A percentile compares a stretch with the other conserved stretches of the same genome.
These are phyloP conservation scores for Epichloe festucae DNA, from an alignment of 2,329 filamentous ascomycete genomes.

Conservation along the genomic window DNA sequence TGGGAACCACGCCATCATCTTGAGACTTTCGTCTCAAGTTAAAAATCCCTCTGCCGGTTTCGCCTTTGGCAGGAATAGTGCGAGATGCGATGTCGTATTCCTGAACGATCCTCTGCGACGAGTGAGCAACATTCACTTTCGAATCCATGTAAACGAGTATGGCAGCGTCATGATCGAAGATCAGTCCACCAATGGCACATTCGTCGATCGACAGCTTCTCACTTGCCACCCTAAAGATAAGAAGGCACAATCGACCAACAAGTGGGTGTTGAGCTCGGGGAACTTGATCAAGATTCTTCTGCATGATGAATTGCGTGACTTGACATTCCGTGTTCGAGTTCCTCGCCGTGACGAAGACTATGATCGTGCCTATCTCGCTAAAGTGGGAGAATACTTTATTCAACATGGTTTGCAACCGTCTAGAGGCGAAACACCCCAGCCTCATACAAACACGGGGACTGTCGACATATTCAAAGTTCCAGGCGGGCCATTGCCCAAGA, in stretches of 20 bases:
- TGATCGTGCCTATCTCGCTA: constrained; percentile 51
- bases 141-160: constrained; percentile 79
- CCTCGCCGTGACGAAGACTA: constrained; percentile 59
- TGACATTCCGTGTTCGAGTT: constrained; percentile 76
- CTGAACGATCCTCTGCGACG: constrained; percentile 53
- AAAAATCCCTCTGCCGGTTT: constrained; percentile 63
- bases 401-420: constrained; percentile 26
- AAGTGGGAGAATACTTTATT: constrained; percentile 54
- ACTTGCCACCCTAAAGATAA: constrained; percentile 24
- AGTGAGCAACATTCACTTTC: constrained; percentile 91
- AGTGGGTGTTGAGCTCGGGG: constrained; percentile 56
- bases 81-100: constrained; percentile 60
- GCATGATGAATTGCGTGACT: constrained; percentile 38
- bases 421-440: constrained; percentile 29
- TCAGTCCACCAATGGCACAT: constrained; percentile 87
- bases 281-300: constrained; percentile 59
- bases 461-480: constrained; percentile 22
- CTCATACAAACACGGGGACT: constrained; percentile 25
- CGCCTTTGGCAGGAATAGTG: constrained; percentile 66
- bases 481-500: constrained; percentile 7
- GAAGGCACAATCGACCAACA: constrained; percentile 16
- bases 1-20: constrained; percentile 56
- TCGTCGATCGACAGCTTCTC: constrained; percentile 64
- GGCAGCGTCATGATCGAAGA: constrained; percentile 88
- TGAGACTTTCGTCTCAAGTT: constrained; percentile 63